These are phyloP conservation scores for Capniomyces stellatus DNA, from an alignment of 371 early-diverging fungal species.

Conservation along the genomic window DNA sequence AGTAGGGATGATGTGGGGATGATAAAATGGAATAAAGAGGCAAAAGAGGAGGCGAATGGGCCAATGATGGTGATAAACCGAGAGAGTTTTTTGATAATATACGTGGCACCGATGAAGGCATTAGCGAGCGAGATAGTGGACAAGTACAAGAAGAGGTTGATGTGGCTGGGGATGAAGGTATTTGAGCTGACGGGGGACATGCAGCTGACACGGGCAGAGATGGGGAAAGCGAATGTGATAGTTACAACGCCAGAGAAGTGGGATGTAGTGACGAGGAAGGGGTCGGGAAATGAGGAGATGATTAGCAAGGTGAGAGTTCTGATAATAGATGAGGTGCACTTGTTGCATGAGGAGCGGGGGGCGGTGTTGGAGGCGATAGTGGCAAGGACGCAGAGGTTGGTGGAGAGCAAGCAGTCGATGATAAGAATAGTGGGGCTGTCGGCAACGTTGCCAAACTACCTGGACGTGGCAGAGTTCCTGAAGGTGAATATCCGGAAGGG, in stretches of 20 bases:
- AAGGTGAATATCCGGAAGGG: slow-evolving; percentile 82
- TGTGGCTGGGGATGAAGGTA: slow-evolving; percentile 68
- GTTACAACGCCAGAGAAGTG: slow-evolving; percentile 99
- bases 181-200: slow-evolving; percentile 95
- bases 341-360: slow-evolving; percentile 97
- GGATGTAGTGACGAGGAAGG: slow-evolving; percentile 97
- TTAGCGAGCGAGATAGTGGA: slow-evolving; percentile 92
- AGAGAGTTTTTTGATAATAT: slow-evolving; percentile 88
- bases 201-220: slow-evolving; percentile 85
- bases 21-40: no score
- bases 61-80: slow-evolving; percentile 36
- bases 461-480: slow-evolving; percentile 92
- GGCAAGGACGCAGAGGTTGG: slow-evolving; percentile 83
- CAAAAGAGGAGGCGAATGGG: slow-evolving; percentile 5
- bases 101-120: slow-evolving; percentile 99
- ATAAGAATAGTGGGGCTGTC: slow-evolving; percentile 97
- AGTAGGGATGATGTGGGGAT: not conserved
- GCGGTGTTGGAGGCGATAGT: slow-evolving; percentile 96
- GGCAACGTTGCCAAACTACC: slow-evolving; percentile 98
- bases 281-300: slow-evolving; percentile 79
- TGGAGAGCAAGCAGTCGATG: slow-evolving; percentile 78
- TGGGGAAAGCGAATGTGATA: slow-evolving; percentile 83
- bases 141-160: slow-evolving; percentile 75
- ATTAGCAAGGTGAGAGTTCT: slow-evolving; percentile 73
- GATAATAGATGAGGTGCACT: slow-evolving; percentile 99